Conservation (phyloP, 345 rosid species). For the Raphanus sativus region DNA sequence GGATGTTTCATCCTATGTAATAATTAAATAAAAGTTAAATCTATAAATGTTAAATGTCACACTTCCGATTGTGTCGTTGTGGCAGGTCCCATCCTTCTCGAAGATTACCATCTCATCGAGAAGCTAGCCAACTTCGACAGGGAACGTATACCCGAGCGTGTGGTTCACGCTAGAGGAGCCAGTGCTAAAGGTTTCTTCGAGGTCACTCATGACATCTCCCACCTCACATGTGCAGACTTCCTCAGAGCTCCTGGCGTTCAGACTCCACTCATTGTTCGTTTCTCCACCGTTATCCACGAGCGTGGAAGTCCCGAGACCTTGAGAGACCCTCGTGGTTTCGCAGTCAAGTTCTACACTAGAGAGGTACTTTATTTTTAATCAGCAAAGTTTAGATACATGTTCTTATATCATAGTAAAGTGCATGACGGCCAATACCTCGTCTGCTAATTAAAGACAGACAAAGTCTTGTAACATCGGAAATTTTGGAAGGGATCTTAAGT, state of each 20-base stretch:
- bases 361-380: slow-evolving; percentile 43
- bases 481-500: too few species aligned
- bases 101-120: slow-evolving; percentile 86
- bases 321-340: slow-evolving; percentile 93
- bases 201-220: slow-evolving; percentile 75
- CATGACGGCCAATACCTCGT: too few species aligned
- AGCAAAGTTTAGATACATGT: neutral
- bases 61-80: neutral
- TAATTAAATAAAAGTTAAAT: neutral
- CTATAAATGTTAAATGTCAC: neutral
- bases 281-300: slow-evolving; percentile 93
- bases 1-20: neutral
- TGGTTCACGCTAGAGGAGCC: slow-evolving; percentile 94
- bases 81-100: slow-evolving; percentile 86
- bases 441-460: too few species aligned
- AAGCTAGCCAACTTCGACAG: slow-evolving; percentile 83
- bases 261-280: slow-evolving; percentile 84
- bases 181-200: slow-evolving; percentile 95
- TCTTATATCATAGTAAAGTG: too few species aligned
- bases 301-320: slow-evolving; percentile 94
- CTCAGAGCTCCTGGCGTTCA: slow-evolving; percentile 89
- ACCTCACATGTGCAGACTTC: slow-evolving; percentile 80
- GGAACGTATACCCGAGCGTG: slow-evolving; percentile 90
- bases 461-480: too few species aligned
- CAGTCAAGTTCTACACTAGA: slow-evolving; percentile 90